These are phyloP conservation scores for Panicum virgatum DNA, from an alignment of 202 grass and related monocot genomes.

Conservation along the genomic window DNA sequence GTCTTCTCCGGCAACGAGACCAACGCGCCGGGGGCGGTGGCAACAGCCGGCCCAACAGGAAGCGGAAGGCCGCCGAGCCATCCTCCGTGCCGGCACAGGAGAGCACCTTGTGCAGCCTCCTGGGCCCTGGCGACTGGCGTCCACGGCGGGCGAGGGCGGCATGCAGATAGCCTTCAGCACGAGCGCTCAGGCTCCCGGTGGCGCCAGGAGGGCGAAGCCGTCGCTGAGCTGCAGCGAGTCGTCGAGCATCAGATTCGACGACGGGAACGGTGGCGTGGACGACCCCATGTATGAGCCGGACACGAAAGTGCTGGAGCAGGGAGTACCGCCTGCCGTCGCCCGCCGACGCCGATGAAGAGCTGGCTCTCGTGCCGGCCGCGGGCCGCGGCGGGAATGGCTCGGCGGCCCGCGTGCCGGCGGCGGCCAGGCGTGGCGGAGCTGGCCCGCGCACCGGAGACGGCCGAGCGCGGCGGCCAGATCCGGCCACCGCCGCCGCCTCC, in stretches of 20 bases:
- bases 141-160: slow-evolving; percentile 10
- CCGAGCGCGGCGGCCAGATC: too few relatives aligned
- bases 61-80: slow-evolving; percentile 38
- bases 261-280: background rate
- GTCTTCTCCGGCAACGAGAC: slow-evolving; percentile 25
- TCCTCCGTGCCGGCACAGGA: background rate
- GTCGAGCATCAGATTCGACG: slow-evolving; percentile 69
- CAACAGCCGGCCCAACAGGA: slow-evolving; percentile 28
- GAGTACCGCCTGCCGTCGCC: too few relatives aligned
- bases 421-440: too few relatives aligned
- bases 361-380: too few relatives aligned
- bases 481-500: too few relatives aligned
- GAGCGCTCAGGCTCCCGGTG: too few relatives aligned
- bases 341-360: too few relatives aligned
- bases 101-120: slow-evolving; percentile 45
- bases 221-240: slow-evolving; percentile 32
- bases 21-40: background rate
- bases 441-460: too few relatives aligned
- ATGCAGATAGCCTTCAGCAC: slow-evolving; percentile 55
- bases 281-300: slow-evolving; percentile 56
- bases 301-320: slow-evolving; percentile 78
- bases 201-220: slow-evolving; percentile 34
- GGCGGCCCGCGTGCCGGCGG: too few relatives aligned
- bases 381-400: too few relatives aligned
- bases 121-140: too few relatives aligned